Percentiles rank a stretch among this genome's conserved stretches.
Conservation (phyloP, 139 green algal genomes). For the Dunaliella sp. region DNA sequence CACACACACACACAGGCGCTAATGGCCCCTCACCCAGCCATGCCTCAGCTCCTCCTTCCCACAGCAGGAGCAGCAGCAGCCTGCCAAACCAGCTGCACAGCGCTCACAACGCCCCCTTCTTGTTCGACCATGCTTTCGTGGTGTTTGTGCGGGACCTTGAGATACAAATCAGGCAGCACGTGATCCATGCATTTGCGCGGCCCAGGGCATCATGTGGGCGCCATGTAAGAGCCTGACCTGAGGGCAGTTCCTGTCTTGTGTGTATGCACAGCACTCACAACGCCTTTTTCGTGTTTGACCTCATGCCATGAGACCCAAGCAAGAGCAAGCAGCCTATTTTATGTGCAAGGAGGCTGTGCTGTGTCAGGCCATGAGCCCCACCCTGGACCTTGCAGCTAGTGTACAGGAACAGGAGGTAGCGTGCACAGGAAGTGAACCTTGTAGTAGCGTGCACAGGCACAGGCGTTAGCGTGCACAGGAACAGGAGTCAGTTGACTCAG, state of each 20-base stretch:
- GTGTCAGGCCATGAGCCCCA: neutral
- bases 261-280: too few species aligned
- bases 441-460: too few species aligned
- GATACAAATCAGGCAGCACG: conserved; percentile 30
- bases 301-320: too few species aligned
- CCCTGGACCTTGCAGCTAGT: too few species aligned
- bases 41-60: neutral
- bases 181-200: conserved; percentile 29
- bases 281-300: too few species aligned
- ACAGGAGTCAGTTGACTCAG: too few species aligned
- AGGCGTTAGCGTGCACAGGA: too few species aligned
- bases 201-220: neutral
- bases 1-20: neutral
- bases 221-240: neutral
- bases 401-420: too few species aligned
- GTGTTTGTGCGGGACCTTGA: conserved; percentile 39
- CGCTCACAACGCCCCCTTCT: too few species aligned
- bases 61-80: neutral
- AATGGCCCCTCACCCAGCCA: neutral
- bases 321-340: too few species aligned
- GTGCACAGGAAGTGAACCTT: too few species aligned
- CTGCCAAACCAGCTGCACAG: too few species aligned
- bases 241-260: neutral
- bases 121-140: conserved; percentile 30
- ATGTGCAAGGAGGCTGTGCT: neutral